Base-by-base conservation (phyloP, 2,329 filamentous ascomycete genomes). In the Fusarium robinianum region DNA sequence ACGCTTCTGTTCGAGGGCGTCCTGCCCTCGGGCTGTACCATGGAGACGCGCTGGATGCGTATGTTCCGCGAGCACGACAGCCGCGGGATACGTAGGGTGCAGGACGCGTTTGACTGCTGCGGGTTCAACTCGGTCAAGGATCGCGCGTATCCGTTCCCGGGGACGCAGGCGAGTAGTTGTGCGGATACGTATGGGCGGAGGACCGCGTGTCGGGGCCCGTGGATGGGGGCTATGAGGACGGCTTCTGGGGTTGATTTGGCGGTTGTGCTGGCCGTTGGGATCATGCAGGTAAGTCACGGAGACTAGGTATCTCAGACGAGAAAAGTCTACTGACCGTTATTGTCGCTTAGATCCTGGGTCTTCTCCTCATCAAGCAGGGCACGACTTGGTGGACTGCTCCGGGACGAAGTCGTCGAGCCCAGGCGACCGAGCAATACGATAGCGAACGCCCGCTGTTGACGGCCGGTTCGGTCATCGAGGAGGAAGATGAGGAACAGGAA, bases 91-190 rank as follows among this genome's bases (percentile, higher is more conserved):
- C 70, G 74, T 27, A 64, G 67, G 2, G 84, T 90, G 36, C 86
- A 90, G 58, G 81, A 89, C 60, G 64, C 74, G 0, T 76, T 87
- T 21, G 62, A 76, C 6, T 90, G 86, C 68, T 90, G 86, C 54
- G 86, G 86, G 0, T 71, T 87, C 22, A 73, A 73, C 41, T 75
- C 71, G 5, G 61, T 80, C 18, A 65, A 62, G 19, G 84, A 90
- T 58, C 79, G 77, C 53, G 77, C 79, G 0, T 88, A 77, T 71
- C 86, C 85, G 0, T 87, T 86, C 46, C 71, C 72, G 0, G 50
- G 40, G 1, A 37, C 36, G 24, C 47, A 39, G 42, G 68, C 40
- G 51, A 64, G 37, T 53, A 57, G 36, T 35, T 85, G 83, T 58
- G 53, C 67, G 5, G 62, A 69, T 31, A 64, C 72, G 5, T 81